A percentile compares a stretch with the other conserved stretches of the same genome.
phyloP scores from a whole-genome alignment of 306 rosid species.

The Rosa multiflora region DNA sequence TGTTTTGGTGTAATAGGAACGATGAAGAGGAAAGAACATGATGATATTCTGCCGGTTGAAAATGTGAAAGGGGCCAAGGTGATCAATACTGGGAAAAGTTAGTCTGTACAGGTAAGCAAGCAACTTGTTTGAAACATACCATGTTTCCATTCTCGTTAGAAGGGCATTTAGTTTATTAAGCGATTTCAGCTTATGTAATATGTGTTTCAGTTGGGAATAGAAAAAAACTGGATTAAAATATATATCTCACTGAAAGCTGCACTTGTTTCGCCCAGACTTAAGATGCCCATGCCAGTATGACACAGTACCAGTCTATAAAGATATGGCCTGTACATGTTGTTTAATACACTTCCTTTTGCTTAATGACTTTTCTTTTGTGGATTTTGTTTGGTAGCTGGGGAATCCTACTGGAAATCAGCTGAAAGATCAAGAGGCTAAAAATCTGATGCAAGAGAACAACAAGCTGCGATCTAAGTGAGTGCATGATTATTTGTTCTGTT shows the following conservation, averaged over 20 bases:
- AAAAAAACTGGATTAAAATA: background rate
- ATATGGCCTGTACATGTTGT: background rate
- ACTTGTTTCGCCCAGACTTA: background rate
- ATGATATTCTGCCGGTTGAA: slow-evolving; percentile 32
- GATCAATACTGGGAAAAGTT: slow-evolving; percentile 27
- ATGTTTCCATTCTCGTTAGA: background rate
- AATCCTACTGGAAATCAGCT: slow-evolving; percentile 27
- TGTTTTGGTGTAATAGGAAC: slow-evolving; percentile 38
- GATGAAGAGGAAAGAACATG: slow-evolving; percentile 56
- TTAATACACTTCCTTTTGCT: background rate
- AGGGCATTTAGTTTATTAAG: background rate
- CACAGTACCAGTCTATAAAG: background rate
- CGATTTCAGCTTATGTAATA: background rate
- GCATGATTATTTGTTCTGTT: background rate
- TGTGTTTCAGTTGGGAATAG: slow-evolving; percentile 1
- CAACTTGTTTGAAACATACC: slow-evolving; percentile 19
- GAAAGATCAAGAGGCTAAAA: slow-evolving; percentile 41
- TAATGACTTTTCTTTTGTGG: background rate
- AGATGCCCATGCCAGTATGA: background rate
- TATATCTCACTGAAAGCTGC: background rate
- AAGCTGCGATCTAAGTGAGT: slow-evolving; percentile 69
- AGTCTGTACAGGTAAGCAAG: slow-evolving; percentile 46
- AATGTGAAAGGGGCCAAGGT: slow-evolving; percentile 31
- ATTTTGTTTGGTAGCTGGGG: slow-evolving; percentile 33
- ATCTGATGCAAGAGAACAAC: slow-evolving; percentile 55